Conservation (phyloP, 2,329 filamentous ascomycete species). For the Trematosphaeria pertusa region DNA sequence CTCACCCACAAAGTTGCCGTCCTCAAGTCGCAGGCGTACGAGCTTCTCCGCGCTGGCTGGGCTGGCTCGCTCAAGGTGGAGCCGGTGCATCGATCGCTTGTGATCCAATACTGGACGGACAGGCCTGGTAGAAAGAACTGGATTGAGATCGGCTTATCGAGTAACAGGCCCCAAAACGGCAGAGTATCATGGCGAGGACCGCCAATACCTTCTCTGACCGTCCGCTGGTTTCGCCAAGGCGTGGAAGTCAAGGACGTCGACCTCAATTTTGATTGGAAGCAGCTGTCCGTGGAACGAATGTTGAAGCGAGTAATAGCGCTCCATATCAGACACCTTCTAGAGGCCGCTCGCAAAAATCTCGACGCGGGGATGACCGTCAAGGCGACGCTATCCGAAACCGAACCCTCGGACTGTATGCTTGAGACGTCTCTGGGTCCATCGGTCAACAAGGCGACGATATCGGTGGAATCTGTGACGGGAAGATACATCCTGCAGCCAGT, state of each 20-base stretch:
- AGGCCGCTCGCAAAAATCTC: slow-evolving; percentile 63
- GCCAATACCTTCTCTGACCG: slow-evolving; percentile 54
- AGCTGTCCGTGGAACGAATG: slow-evolving; percentile 76
- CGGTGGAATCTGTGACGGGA: slow-evolving; percentile 82
- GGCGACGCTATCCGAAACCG: slow-evolving; percentile 63
- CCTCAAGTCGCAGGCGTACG: slow-evolving; percentile 76
- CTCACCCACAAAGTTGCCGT: slow-evolving; percentile 90
- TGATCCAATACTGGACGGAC: slow-evolving; percentile 89
- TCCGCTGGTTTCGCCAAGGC: slow-evolving; percentile 86
- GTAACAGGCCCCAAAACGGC: slow-evolving; percentile 57
- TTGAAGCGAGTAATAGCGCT: slow-evolving; percentile 76
- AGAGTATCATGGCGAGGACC: slow-evolving; percentile 45
- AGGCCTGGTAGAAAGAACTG: slow-evolving; percentile 80
- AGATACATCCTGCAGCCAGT: slow-evolving; percentile 71
- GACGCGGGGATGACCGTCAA: slow-evolving; percentile 65
- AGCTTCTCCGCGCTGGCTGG: slow-evolving; percentile 76
- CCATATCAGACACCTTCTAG: slow-evolving; percentile 76
- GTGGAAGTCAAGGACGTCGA: slow-evolving; percentile 73
- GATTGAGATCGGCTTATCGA: slow-evolving; percentile 85
- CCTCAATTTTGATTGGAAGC: slow-evolving; percentile 70
- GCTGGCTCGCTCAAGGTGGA: slow-evolving; percentile 79
- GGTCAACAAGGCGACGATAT: slow-evolving; percentile 63
- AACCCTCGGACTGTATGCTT: slow-evolving; percentile 72
- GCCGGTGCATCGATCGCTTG: slow-evolving; percentile 78
- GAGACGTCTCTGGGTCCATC: slow-evolving; percentile 72